A percentile compares a stretch with the other conserved stretches of the same genome.
These are phyloP conservation scores for Piromyces finnis DNA, from an alignment of 192 early-diverging fungal species.

Conservation along the genomic window DNA sequence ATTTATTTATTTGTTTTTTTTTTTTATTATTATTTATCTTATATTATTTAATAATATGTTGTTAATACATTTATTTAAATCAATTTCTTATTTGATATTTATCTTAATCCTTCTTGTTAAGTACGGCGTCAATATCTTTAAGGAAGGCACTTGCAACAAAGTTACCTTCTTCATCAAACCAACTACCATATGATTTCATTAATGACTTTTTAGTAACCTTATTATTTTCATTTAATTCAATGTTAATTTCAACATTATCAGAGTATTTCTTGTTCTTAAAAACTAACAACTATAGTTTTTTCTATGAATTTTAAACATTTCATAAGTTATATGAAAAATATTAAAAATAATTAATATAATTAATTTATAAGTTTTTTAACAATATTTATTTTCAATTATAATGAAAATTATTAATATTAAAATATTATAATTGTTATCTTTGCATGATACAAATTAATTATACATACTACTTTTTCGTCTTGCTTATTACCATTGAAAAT, in stretches of 20 bases:
- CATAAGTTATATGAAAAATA: too few species aligned
- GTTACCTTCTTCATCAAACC: not conserved
- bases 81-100: not conserved
- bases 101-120: not conserved
- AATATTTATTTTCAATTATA: too few species aligned
- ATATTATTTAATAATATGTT: too few species aligned
- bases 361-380: too few species aligned
- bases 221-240: not conserved
- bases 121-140: not conserved
- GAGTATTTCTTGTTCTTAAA: not conserved
- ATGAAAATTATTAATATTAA: too few species aligned
- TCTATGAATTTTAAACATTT: not conserved
- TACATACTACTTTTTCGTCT: too few species aligned
- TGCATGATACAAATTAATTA: too few species aligned
- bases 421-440: too few species aligned
- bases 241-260: not conserved
- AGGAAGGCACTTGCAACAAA: not conserved
- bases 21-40: too few species aligned
- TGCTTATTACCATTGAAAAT: too few species aligned
- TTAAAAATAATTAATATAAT: too few species aligned
- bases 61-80: not conserved
- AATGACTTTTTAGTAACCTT: not conserved
- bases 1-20: too few species aligned
- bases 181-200: not conserved
- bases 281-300: not conserved